Percentiles rank a stretch among this genome's conserved stretches.
Conservation (phyloP, 2,329 filamentous ascomycete species). For the Aureobasidium sp. region DNA sequence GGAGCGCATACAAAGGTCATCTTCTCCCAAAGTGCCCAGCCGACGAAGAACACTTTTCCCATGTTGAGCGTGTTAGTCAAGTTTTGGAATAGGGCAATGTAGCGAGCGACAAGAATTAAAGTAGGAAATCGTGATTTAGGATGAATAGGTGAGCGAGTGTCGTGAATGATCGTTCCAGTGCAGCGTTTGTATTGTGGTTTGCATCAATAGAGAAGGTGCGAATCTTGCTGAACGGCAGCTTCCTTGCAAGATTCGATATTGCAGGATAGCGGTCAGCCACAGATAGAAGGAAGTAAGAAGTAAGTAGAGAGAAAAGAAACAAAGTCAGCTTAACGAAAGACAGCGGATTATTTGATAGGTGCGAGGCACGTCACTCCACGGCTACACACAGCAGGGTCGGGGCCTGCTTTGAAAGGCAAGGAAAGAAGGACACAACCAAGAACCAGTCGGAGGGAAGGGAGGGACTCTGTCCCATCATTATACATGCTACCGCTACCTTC, state of each 20-base stretch:
- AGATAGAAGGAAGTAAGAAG: not conserved
- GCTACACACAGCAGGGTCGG: constrained; percentile 9
- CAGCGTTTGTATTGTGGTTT: not conserved
- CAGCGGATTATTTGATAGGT: not conserved
- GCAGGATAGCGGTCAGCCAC: not conserved
- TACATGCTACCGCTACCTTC: constrained; percentile 2
- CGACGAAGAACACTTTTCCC: constrained; percentile 32
- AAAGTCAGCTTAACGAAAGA: constrained; percentile 2
- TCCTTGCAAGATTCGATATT: not conserved
- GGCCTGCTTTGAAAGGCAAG: constrained; percentile 12
- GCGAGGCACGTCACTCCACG: constrained; percentile 10
- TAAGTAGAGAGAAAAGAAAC: not conserved
- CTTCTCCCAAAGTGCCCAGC: constrained; percentile 79
- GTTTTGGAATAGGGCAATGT: not conserved
- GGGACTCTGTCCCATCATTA: not conserved
- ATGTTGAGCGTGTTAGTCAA: not conserved
- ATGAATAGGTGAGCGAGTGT: not conserved
- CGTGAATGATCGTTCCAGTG: not conserved
- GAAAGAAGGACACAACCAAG: not conserved
- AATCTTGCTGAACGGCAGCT: not conserved
- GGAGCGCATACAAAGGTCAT: constrained; percentile 68
- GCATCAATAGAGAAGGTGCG: not conserved
- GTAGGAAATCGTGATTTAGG: not conserved
- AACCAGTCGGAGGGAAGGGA: not conserved
- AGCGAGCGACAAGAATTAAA: not conserved